Evolutionary conservation across 1,284 basidiomycete species (phyloP), one percentile per base, ranked within the genome.

Genomic region (Xerocomus amazonicus): DNA sequence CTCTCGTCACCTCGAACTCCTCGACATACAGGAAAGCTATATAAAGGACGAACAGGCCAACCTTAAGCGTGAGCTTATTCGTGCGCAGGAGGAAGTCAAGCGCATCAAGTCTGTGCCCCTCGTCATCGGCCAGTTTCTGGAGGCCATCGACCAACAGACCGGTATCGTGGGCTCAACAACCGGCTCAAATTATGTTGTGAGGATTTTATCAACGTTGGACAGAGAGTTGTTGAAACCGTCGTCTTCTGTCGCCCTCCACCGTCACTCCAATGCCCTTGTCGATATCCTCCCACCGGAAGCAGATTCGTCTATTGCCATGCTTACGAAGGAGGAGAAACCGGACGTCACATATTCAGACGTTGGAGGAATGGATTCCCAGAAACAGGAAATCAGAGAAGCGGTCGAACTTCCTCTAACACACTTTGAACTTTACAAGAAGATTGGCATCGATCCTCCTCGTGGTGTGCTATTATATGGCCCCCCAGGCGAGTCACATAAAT

Each of bases 41-140:
- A 97, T 99, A 71, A 97, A 99, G 67, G 97, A 99, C 62, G 97
- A 99, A 71, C 96, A 98, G 65, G 90, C 92, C 26, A 99, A 98
- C 69, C 81, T 99, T 52, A 97, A 98, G 70, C 87, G 96, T 51
- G 97, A 99, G 73, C 87, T 99, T 51, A 90, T 99, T 57, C 90
- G 97, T 53, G 97, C 97, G 1, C 96, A 99, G 65, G 97, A 99
- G 71, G 97, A 99, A 75, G 97, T 99, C 61, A 98, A 98, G 74
- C 89, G 97, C 50, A 99, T 99, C 66, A 95, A 99, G 74, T 93
- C 92, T 43, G 97, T 99, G 4, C 97, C 97, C 0, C 84, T 99
- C n/a, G 97, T 99, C 63, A 99, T 99, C 61, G 97, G 97, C 45
- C 97, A 99, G 70, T 99, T 99, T 77, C 82, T 99, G 38, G 97